Evolutionary conservation across 2,329 filamentous ascomycete genomes (phyloP).

Genomic region (Pleomassaria siparia): DNA sequence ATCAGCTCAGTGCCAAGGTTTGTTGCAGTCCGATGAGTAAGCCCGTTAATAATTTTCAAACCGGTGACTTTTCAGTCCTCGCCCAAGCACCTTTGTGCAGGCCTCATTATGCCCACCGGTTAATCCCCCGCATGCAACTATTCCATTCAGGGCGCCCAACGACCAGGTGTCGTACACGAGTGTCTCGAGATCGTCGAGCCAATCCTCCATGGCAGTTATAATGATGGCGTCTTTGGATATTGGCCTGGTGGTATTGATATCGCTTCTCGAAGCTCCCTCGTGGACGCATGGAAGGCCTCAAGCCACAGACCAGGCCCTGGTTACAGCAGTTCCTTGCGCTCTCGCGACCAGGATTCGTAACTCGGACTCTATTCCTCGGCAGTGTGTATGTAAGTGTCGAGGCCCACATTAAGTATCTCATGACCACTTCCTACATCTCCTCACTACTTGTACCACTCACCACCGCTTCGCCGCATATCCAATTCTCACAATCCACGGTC

Average conservation of each 20-base stretch:
- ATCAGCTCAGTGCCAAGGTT: no score
- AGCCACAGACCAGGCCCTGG: conserved; percentile 39
- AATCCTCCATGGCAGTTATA: conserved; percentile 29
- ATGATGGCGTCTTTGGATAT: conserved; percentile 35
- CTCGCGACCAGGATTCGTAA: conserved; percentile 29
- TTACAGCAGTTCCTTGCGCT: conserved; percentile 18
- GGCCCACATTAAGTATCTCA: conserved; percentile 42
- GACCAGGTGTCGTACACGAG: conserved; percentile 18
- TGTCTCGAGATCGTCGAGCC: conserved; percentile 31
- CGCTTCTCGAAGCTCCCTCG: conserved; percentile 42
- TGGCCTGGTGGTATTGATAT: conserved; percentile 35
- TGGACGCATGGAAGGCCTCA: conserved; percentile 41
- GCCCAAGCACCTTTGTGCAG: no score
- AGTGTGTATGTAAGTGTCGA: conserved; percentile 34
- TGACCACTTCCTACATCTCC: conserved; percentile 34
- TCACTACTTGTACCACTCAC: conserved; percentile 15
- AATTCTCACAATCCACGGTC: conserved; percentile 9
- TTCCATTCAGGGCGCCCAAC: conserved; percentile 17
- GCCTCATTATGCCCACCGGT: no score
- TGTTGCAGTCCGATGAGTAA: no score
- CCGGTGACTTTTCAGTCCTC: no score
- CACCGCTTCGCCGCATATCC: conserved; percentile 2
- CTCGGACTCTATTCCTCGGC: conserved; percentile 35
- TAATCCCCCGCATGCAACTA: conserved; percentile 9
- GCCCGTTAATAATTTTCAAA: no score